A percentile compares a stretch with the other conserved stretches of the same genome.
These are phyloP conservation scores for Peterozyma toletana DNA, from an alignment of 805 yeast genomes.

Conservation along the genomic window DNA sequence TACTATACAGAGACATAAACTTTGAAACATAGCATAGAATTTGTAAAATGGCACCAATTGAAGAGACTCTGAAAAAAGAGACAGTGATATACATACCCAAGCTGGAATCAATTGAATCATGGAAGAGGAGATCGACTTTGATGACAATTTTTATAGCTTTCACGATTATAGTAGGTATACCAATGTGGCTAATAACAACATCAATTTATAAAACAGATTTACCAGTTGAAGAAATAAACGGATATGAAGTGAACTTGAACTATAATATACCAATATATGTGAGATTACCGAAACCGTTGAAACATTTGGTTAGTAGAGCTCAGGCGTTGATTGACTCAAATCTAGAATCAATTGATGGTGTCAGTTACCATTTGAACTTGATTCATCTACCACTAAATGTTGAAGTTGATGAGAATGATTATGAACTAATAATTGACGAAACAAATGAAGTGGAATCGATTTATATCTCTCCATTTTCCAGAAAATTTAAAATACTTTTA, in stretches of 20 bases:
- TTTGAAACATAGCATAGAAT: too few species aligned
- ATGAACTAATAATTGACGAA: conserved; percentile 27
- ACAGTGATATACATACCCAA: too few species aligned
- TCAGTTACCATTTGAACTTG: conserved; percentile 5
- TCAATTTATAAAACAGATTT: conserved; percentile 55
- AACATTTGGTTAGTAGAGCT: conserved; percentile 22
- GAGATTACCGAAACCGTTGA: conserved; percentile 23
- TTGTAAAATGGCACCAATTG: too few species aligned
- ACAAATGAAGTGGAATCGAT: conserved; percentile 14
- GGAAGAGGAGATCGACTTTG: too few species aligned
- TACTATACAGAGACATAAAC: too few species aligned
- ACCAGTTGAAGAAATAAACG: conserved; percentile 37
- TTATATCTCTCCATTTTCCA: conserved; percentile 30
- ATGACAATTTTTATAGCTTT: conserved; percentile 5
- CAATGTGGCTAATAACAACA: conserved; percentile 56
- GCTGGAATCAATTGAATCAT: too few species aligned
- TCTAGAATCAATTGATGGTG: conserved; percentile 17
- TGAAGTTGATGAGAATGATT: conserved; percentile 22
- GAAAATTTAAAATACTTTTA: conserved; percentile 22
- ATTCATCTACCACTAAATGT: conserved; percentile 18
- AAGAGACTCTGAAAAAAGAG: too few species aligned
- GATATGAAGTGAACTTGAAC: conserved; percentile 18
- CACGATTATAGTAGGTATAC: conserved; percentile 38
- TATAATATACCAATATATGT: conserved; percentile 37
- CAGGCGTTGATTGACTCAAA: conserved; percentile 28